Percentiles rank a stretch among this genome's conserved stretches.
Evolutionary conservation across 768 basidiomycete species (phyloP).

Genomic region (Artomyces pyxidatus): DNA sequence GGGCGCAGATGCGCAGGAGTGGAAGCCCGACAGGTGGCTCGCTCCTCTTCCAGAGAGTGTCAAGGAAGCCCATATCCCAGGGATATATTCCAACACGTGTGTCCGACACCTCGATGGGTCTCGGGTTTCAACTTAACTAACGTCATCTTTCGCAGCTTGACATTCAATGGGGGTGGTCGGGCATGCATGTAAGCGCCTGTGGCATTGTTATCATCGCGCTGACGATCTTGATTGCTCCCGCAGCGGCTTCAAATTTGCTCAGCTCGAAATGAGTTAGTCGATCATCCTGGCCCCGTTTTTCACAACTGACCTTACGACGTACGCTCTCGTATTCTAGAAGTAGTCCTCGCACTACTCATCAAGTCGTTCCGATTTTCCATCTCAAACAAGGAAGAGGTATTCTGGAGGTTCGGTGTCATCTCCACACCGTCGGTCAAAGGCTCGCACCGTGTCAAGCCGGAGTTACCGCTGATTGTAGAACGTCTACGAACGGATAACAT

Average conservation of each 20-base stretch:
- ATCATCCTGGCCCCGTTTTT: no score
- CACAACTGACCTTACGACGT: not conserved
- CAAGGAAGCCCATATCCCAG: not conserved
- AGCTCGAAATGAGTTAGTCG: not conserved
- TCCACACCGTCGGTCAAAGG: not conserved
- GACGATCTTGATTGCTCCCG: not conserved
- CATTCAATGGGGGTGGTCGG: not conserved
- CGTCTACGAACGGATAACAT: no score
- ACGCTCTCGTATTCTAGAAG: not conserved
- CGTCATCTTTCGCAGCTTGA: not conserved
- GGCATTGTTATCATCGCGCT: not conserved
- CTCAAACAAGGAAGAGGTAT: not conserved
- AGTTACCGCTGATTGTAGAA: not conserved
- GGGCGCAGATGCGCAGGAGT: not conserved
- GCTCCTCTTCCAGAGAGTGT: not conserved
- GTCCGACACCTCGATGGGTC: no score
- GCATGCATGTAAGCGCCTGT: not conserved
- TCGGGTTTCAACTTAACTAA: no score
- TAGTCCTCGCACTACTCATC: not conserved
- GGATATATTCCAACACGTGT: conserved; percentile 4
- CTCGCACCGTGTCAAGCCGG: not conserved
- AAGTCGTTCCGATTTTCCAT: not conserved
- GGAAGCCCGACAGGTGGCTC: not conserved
- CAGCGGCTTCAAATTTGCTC: conserved; percentile 1
- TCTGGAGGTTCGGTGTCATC: not conserved